Evolutionary conservation across 2,329 filamentous ascomycete species (phyloP).

Genomic region (Albophoma yamanashiensis): DNA sequence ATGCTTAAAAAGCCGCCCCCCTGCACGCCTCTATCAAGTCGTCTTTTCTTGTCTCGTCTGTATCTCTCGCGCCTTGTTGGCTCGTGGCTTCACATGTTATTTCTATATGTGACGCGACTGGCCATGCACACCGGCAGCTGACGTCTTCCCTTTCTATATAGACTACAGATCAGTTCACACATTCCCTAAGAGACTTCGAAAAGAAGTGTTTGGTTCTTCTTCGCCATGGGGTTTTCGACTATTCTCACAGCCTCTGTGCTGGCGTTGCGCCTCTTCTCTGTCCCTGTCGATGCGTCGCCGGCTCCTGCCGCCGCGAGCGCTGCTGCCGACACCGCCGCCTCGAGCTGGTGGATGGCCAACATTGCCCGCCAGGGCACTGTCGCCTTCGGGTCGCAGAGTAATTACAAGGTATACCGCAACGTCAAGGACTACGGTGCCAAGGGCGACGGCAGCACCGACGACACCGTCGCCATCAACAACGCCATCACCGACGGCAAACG

Average conservation of each 20-base stretch:
- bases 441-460: slow-evolving; percentile 62
- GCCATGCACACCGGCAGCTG: not conserved
- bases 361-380: slow-evolving; percentile 60
- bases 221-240: slow-evolving; percentile 33
- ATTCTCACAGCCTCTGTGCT: slow-evolving; percentile 29
- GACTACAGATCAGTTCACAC: not conserved
- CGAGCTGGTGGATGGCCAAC: slow-evolving; percentile 60
- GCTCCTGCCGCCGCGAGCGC: slow-evolving; percentile 10
- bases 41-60: not conserved
- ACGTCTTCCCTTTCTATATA: not conserved
- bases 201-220: slow-evolving; percentile 19
- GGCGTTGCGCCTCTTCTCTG: slow-evolving; percentile 30
- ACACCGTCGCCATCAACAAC: slow-evolving; percentile 78
- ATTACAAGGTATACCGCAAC: slow-evolving; percentile 67
- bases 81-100: not conserved
- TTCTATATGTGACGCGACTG: not conserved
- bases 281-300: slow-evolving; percentile 21
- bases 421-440: slow-evolving; percentile 66
- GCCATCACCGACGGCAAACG: slow-evolving; percentile 70
- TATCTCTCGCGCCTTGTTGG: not conserved
- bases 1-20: not conserved
- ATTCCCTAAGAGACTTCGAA: not conserved
- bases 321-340: slow-evolving; percentile 15
- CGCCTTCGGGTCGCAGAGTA: slow-evolving; percentile 38
- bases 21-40: not conserved